phyloP scores from a whole-genome alignment of 257 asterid genomes.

The Eucommia ulmoides region DNA sequence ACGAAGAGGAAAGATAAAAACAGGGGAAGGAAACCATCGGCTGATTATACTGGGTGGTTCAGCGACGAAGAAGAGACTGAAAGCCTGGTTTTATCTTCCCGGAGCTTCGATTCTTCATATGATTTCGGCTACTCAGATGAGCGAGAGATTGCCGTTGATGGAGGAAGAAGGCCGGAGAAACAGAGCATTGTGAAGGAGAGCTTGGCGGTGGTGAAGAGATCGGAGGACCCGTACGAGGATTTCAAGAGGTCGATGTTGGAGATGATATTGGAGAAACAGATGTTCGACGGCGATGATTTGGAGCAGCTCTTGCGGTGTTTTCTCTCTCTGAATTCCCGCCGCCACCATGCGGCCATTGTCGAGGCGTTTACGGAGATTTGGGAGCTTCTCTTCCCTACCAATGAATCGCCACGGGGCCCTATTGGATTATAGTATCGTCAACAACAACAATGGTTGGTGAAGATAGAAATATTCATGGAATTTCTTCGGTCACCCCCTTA shows the following conservation, averaged over 20 bases:
- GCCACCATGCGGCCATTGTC: conserved; percentile 51
- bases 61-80: conserved; percentile 19
- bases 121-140: conserved; percentile 9
- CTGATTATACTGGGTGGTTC: conserved; percentile 9
- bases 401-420: too few relatives aligned
- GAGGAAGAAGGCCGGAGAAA: conserved; percentile 10
- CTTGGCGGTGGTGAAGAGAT: conserved; percentile 55
- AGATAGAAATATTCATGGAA: too few relatives aligned
- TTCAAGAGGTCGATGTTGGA: conserved; percentile 73
- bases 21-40: conserved; percentile 4
- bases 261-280: conserved; percentile 60
- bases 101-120: conserved; percentile 21
- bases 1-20: conserved; percentile 5
- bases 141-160: conserved; percentile 7
- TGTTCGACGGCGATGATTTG: conserved; percentile 43
- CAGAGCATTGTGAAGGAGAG: conserved; percentile 23
- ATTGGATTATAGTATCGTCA: too few relatives aligned
- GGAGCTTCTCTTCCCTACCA: conserved; percentile 33
- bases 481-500: too few relatives aligned
- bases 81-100: conserved; percentile 22
- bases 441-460: too few relatives aligned
- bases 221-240: conserved; percentile 56
- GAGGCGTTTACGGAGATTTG: conserved; percentile 55
- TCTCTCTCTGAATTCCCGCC: conserved; percentile 48
- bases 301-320: conserved; percentile 60